phyloP scores from a whole-genome alignment of 2,329 filamentous ascomycete genomes.

The Lithohypha guttulata region DNA sequence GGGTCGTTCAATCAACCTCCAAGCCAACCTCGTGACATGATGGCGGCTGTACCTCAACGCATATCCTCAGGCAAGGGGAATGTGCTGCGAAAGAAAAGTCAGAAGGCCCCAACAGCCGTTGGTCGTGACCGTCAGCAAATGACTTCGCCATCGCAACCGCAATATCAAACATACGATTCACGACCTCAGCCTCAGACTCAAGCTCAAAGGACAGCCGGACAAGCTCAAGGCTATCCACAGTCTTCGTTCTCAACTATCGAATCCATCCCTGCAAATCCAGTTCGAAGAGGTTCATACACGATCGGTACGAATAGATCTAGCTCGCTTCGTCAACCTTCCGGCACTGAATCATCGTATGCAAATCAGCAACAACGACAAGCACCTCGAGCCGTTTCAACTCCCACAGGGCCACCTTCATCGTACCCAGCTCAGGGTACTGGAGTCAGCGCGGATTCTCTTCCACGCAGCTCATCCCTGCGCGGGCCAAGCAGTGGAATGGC shows the following conservation, averaged over 20 bases:
- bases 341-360: not conserved
- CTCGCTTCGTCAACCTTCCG: not conserved
- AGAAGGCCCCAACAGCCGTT: too few relatives aligned
- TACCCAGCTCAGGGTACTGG: not conserved
- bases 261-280: not conserved
- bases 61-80: constrained; percentile 4
- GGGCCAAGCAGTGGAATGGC: not conserved
- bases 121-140: not conserved
- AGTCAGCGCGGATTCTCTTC: not conserved
- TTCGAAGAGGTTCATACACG: constrained; percentile 2
- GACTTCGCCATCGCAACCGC: not conserved
- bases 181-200: too few relatives aligned
- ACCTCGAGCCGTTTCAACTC: not conserved
- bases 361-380: not conserved
- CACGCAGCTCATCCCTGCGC: constrained; percentile 2
- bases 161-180: too few relatives aligned
- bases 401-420: constrained; percentile 1
- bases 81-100: constrained; percentile 5
- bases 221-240: too few relatives aligned
- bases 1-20: constrained; percentile 10
- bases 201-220: too few relatives aligned
- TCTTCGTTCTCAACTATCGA: too few relatives aligned
- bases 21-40: constrained; percentile 14
- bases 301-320: not conserved
- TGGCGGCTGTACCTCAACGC: not conserved